Percentiles rank a stretch among this genome's conserved stretches.
Evolutionary conservation across 306 rosid genomes (phyloP).

Genomic region (Casuarina glauca): DNA sequence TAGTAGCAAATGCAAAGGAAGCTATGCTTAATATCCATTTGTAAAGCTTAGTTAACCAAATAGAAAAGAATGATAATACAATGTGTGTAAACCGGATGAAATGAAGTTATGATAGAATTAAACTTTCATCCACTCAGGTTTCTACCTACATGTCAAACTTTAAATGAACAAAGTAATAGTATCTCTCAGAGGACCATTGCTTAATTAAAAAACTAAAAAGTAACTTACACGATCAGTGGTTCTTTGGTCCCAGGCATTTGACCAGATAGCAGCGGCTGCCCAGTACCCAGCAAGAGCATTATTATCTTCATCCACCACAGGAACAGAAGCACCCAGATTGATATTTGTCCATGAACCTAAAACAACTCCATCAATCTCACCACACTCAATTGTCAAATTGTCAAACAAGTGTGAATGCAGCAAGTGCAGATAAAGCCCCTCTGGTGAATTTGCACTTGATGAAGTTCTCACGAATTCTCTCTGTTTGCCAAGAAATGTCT

Average conservation of each 20-base stretch:
- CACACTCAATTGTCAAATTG: conserved; percentile 63
- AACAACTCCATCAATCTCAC: conserved; percentile 91
- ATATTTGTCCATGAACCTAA: conserved; percentile 70
- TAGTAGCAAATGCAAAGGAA: background rate
- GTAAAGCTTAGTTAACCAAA: background rate
- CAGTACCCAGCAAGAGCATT: conserved; percentile 75
- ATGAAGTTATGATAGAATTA: background rate
- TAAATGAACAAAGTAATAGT: background rate
- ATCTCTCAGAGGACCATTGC: conserved; percentile 1
- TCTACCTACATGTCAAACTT: background rate
- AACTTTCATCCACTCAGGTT: background rate
- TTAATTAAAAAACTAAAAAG: conserved; percentile 15
- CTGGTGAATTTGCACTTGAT: conserved; percentile 48
- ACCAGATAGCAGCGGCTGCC: conserved; percentile 93
- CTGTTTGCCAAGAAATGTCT: conserved; percentile 60
- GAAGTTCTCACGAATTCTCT: conserved; percentile 46
- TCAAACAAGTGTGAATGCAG: conserved; percentile 52
- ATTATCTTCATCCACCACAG: conserved; percentile 52
- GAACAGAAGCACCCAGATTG: conserved; percentile 48
- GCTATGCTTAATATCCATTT: background rate
- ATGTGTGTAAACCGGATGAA: background rate
- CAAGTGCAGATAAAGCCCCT: conserved; percentile 50
- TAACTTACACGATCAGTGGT: conserved; percentile 87
- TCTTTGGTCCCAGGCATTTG: conserved; percentile 84
- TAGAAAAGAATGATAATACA: background rate